Conservation (phyloP, 164 flowering plant species). For the Nymphaea thermarum region DNA sequence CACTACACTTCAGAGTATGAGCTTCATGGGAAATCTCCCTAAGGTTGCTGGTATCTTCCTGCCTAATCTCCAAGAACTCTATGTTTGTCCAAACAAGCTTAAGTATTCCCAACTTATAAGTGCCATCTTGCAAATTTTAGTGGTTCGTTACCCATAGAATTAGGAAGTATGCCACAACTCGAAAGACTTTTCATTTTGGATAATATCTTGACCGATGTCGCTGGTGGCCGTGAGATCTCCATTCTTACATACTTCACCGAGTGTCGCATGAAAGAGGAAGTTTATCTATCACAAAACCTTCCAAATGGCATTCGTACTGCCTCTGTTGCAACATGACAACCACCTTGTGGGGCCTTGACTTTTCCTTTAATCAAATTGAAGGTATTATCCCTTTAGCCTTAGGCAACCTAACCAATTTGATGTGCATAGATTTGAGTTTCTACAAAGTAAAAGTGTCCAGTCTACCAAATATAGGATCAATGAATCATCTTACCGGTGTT, state of each 20-base stretch:
- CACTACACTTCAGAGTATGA: conserved; percentile 1
- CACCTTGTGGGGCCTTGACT: neutral
- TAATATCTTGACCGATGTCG: neutral
- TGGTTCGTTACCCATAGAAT: conserved; percentile 4
- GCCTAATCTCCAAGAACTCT: conserved; percentile 5
- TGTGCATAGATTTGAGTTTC: neutral
- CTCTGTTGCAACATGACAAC: conserved; percentile 10
- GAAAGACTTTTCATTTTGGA: neutral
- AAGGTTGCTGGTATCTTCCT: too few species aligned
- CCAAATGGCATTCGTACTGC: conserved; percentile 2
- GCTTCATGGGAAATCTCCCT: conserved; percentile 5
- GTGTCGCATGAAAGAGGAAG: conserved; percentile 1
- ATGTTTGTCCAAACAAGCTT: conserved; percentile 6
- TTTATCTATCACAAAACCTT: conserved; percentile 1
- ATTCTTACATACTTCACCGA: conserved; percentile 7
- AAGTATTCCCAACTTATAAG: neutral
- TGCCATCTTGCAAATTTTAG: conserved; percentile 4
- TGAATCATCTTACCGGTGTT: neutral
- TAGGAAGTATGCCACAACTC: conserved; percentile 2
- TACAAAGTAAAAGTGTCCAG: conserved; percentile 2
- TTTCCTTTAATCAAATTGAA: neutral
- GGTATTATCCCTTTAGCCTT: neutral
- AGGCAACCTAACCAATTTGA: conserved; percentile 1
- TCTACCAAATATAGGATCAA: neutral
- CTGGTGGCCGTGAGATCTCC: neutral